These are phyloP conservation scores for Purshia tridentata DNA, from an alignment of 306 rosid genomes.

Conservation along the genomic window DNA sequence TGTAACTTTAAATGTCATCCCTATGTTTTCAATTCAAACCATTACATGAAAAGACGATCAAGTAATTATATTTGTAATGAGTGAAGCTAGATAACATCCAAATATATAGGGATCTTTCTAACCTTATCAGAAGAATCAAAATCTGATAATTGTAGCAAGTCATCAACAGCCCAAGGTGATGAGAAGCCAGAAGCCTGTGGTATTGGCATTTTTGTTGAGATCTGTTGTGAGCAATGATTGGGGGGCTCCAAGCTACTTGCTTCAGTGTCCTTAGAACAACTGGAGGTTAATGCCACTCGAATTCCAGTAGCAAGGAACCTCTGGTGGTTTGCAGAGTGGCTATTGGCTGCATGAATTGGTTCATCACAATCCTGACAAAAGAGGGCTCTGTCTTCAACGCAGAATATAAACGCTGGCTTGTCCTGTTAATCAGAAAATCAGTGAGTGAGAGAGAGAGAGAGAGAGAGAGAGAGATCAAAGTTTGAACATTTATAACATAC, in stretches of 20 bases:
- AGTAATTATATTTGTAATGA: background rate
- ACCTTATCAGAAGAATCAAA: constrained; percentile 71
- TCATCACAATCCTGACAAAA: constrained; percentile 96
- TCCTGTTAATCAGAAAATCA: constrained; percentile 50
- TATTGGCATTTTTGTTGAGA: constrained; percentile 43
- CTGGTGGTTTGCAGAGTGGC: constrained; percentile 88
- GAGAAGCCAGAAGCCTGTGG: constrained; percentile 56
- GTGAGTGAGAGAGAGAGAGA: background rate
- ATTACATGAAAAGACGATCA: background rate
- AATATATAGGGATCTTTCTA: constrained; percentile 8
- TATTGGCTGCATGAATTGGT: constrained; percentile 66
- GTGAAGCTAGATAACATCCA: background rate
- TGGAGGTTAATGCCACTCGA: constrained; percentile 63
- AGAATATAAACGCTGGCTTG: constrained; percentile 91
- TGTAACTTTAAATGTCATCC: background rate
- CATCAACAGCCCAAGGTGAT: constrained; percentile 86
- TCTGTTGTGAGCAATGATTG: constrained; percentile 40
- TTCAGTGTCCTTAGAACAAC: constrained; percentile 55
- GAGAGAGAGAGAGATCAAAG: no score
- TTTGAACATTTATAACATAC: background rate
- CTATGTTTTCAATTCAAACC: background rate
- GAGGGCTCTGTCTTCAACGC: constrained; percentile 96
- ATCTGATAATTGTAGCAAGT: constrained; percentile 68
- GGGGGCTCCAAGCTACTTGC: constrained; percentile 65
- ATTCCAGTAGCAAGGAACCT: constrained; percentile 95